Base-by-base conservation (phyloP, 371 early-diverging fungal species). In the Mortierella sp. region DNA sequence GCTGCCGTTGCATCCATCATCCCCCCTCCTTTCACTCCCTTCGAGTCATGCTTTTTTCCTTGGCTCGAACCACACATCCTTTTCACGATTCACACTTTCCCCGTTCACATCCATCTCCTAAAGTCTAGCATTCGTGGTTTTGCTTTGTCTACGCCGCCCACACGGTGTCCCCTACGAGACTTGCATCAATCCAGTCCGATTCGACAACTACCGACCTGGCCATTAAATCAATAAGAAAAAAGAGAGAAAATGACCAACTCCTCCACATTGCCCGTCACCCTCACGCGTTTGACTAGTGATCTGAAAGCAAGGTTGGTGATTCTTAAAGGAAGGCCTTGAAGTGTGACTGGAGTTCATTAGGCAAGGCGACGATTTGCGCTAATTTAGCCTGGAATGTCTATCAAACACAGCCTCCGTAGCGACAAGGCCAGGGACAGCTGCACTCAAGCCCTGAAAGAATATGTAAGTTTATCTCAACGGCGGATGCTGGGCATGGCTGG, bases 271-370 rank as follows among this genome's bases (percentile, higher is more conserved):
- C 66, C 78, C 53, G 28, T 51, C 15, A 70, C 70, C 49, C 55
- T 76, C 46, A 37, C 70, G 11, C 70, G 65, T 50, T 43, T 76
- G 42, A 76, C 70, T 31, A 59, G 62, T 53, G 70, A 68, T 53
- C 63, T 76, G 43, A 70, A 70, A 64, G 57, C 78, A 34, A 69
- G 65, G 78, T 76, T 12, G 46, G 27, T 28, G 17, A 17, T 39
- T 14, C 37, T 34, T 7, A 34, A 34, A 2, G 37, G 37, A 34
- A 34, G n/a, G n/a, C n/a, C n/a, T n/a, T n/a, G n/a, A n/a, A n/a
- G n/a, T n/a, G n/a, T 34, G 28, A 19, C 41, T 30, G 28, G 48
- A 47, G 19, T 46, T 14, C 4, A 15, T 17, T 34, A 4, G 37
- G 11, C 37, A 34, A 34, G 37, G 37, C 37, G 37, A 34, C 37